Evolutionary conservation across 164 flowering plant species (phyloP).

Genomic region (Chimonanthus praecox): DNA sequence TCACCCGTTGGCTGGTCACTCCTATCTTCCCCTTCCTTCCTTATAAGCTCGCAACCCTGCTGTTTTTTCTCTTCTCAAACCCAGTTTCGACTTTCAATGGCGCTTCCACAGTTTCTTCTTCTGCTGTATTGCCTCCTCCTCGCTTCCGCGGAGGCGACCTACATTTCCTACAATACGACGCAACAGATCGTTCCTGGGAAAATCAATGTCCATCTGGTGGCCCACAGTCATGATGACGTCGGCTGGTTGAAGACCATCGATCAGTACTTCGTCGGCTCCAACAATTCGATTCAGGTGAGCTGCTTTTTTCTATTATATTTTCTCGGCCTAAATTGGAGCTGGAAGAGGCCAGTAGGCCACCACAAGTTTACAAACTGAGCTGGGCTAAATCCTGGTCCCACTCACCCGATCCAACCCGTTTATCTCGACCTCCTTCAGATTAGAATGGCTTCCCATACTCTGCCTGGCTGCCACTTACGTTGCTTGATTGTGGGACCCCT

Average conservation of each 20-base stretch:
- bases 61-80: background rate
- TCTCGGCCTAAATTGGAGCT: background rate
- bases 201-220: constrained; percentile 79
- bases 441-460: too few species aligned
- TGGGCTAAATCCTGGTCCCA: too few species aligned
- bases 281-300: constrained; percentile 57
- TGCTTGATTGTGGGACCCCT: too few species aligned
- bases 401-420: too few species aligned
- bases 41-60: background rate
- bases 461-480: too few species aligned
- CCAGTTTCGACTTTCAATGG: constrained; percentile 5
- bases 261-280: constrained; percentile 81
- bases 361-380: too few species aligned
- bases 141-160: constrained; percentile 25
- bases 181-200: constrained; percentile 44
- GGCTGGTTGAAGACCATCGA: constrained; percentile 94
- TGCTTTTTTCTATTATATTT: constrained; percentile 28
- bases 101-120: constrained; percentile 4
- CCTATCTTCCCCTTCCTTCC: background rate
- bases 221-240: constrained; percentile 88
- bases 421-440: too few species aligned
- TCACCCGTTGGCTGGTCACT: background rate
- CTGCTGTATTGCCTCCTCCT: constrained; percentile 3
- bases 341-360: background rate
- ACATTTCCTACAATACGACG: constrained; percentile 55